Conservation (phyloP, 805 yeast species). For the Kazachstania kunashirensis region DNA sequence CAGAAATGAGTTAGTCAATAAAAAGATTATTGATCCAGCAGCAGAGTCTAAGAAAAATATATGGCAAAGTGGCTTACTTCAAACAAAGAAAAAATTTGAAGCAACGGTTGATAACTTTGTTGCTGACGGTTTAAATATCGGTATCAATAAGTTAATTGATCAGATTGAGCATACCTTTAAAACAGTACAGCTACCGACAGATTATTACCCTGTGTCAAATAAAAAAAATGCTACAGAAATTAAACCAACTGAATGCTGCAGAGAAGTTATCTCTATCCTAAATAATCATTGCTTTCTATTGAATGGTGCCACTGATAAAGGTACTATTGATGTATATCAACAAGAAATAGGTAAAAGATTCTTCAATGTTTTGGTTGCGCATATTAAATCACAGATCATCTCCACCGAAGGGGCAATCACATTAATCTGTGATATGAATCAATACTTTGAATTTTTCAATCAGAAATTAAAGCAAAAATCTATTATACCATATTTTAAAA, state of each 20-base stretch:
- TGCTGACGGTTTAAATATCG: conserved; percentile 87
- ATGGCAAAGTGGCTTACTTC: conserved; percentile 66
- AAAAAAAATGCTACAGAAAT: conserved; percentile 18
- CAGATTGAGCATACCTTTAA: conserved; percentile 60
- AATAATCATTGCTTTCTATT: conserved; percentile 63
- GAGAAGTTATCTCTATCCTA: conserved; percentile 49
- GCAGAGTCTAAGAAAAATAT: conserved; percentile 45
- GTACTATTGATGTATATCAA: conserved; percentile 83
- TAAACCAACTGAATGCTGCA: conserved; percentile 57
- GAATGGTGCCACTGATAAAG: conserved; percentile 75
- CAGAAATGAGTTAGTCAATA: conserved; percentile 63
- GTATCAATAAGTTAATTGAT: conserved; percentile 77
- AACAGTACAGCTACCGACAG: conserved; percentile 48
- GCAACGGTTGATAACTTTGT: conserved; percentile 75
- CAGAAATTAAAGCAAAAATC: conserved; percentile 50
- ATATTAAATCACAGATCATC: conserved; percentile 61
- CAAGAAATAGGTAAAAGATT: conserved; percentile 89
- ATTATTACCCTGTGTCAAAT: conserved; percentile 43
- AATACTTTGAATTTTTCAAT: conserved; percentile 63
- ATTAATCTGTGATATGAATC: conserved; percentile 72
- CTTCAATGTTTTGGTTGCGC: conserved; percentile 64
- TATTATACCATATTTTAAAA: conserved; percentile 65
- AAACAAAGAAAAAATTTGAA: conserved; percentile 74
- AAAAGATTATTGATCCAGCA: conserved; percentile 39
- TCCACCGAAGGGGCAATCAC: conserved; percentile 77